These are phyloP conservation scores for Trapa incisa DNA, from an alignment of 345 rosid species.

Conservation along the genomic window DNA sequence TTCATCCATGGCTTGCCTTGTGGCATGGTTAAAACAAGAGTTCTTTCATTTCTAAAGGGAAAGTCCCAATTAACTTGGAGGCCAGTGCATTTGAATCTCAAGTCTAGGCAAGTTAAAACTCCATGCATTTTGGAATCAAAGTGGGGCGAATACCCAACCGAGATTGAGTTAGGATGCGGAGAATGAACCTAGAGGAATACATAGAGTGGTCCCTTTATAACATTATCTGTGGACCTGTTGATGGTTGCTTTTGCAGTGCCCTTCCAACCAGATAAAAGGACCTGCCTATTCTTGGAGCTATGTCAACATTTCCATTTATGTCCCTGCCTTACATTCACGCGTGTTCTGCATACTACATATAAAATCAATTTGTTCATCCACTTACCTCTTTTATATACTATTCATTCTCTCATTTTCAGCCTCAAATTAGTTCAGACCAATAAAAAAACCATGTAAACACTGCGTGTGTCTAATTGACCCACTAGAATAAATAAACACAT, in stretches of 20 bases:
- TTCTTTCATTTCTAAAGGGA: no score
- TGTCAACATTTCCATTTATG: constrained; percentile 6
- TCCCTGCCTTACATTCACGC: not conserved
- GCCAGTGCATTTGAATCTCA: no score
- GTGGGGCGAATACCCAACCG: no score
- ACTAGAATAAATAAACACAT: not conserved
- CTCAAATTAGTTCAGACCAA: not conserved
- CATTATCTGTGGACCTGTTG: constrained; percentile 12
- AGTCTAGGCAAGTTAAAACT: no score
- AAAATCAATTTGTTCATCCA: not conserved
- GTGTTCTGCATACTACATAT: not conserved
- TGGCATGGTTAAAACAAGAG: not conserved
- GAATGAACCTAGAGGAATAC: constrained; percentile 9
- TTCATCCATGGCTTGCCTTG: not conserved
- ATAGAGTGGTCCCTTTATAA: constrained; percentile 19
- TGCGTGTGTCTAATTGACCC: not conserved
- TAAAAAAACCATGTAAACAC: not conserved
- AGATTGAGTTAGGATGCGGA: constrained; percentile 7
- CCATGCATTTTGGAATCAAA: no score
- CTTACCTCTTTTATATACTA: not conserved
- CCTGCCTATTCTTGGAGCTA: constrained; percentile 15
- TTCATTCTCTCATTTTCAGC: constrained; percentile 2
- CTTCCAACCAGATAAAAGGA: constrained; percentile 1
- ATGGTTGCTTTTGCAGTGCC: constrained; percentile 4
- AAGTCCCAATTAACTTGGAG: no score